A percentile compares a stretch with the other conserved stretches of the same genome.
Conservation (phyloP, 2,329 filamentous ascomycete genomes). For the Graphilbum ipis-grandicollis region DNA sequence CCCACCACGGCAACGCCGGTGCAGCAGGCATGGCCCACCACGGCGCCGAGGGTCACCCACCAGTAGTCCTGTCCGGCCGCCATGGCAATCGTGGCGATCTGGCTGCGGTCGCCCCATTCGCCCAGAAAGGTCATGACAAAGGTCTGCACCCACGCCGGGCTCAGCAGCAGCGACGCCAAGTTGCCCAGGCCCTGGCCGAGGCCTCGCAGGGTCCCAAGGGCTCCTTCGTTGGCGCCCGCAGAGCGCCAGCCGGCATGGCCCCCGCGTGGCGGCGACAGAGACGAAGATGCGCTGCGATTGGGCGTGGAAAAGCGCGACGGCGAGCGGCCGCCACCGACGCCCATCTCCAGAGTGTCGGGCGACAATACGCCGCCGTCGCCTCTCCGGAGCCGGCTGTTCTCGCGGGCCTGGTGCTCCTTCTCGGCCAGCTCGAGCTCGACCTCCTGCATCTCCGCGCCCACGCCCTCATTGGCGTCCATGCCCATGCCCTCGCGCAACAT, state of each 20-base stretch:
- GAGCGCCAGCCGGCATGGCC: constrained; percentile 30
- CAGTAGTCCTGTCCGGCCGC: constrained; percentile 96
- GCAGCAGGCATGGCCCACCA: constrained; percentile 74
- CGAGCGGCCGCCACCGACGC: constrained; percentile 44
- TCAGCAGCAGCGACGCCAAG: constrained; percentile 71
- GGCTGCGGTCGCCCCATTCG: constrained; percentile 94
- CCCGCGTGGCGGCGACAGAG: constrained; percentile 50
- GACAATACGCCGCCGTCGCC: constrained; percentile 33
- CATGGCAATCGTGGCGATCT: constrained; percentile 98
- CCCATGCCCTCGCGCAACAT: constrained; percentile 72
- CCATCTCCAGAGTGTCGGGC: constrained; percentile 66
- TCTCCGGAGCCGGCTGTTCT: constrained; percentile 46
- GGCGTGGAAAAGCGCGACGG: constrained; percentile 65
- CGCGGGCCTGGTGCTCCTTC: constrained; percentile 64
- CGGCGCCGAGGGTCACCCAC: constrained; percentile 89
- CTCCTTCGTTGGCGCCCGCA: constrained; percentile 19
- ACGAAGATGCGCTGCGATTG: constrained; percentile 64
- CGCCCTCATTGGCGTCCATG: constrained; percentile 80
- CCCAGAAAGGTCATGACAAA: constrained; percentile 98
- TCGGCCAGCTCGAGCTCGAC: constrained; percentile 88
- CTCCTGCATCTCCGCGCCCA: constrained; percentile 94
- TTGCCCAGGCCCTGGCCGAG: constrained; percentile 57
- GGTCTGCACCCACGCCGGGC: constrained; percentile 95
- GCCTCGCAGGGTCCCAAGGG: constrained; percentile 34
- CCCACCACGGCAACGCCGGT: constrained; percentile 85